Evolutionary conservation across 2,329 filamentous ascomycete species (phyloP), one percentile per base, ranked within the genome.

Genomic region (Tetracladium maxilliforme): DNA sequence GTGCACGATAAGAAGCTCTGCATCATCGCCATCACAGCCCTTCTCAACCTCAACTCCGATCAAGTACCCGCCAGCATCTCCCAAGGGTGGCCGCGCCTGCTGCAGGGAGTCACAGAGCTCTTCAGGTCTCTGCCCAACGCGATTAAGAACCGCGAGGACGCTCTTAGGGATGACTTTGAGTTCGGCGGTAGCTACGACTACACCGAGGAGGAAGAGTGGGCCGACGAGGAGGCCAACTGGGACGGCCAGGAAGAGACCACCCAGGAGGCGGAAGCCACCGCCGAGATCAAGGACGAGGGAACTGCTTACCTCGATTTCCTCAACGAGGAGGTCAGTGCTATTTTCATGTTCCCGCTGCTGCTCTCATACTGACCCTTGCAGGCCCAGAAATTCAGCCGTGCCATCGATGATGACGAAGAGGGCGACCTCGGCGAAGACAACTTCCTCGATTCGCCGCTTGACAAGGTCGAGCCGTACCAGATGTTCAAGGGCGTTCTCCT

Each of bases 1-100:
- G 90, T 98, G 3, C 90, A 98, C 48, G 90, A 98, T 60, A 98
- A 98, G 69, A 98, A 94, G 62, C 64, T 98, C 14, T 94, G 83
- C 33, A 94, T 98, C 40, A 81, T 86, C 11, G 87, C 86, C 23
- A 95, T 98, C 39, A 77, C 81, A 30, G 68, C 83, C 6, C 69
- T 98, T 8, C 68, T 98, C 25, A 80, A 74, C 22, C 56, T 98
- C 30, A 71, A 69, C 33, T 73, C 75, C 8, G 74, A 81, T 26
- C 78, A 92, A 42, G 79, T 98, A 6, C 90, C 90, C 1, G 60
- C 68, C n/a, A 95, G 86, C 43, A 81, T 98, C 15, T 84, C 92
- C 36, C 81, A 84, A 36, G 90, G 90, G 27, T 98, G 90, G 90
- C 87, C 87, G 7, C 70, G 90, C 41, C 60, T 98, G 37, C 67